Evolutionary conservation across 2,329 filamentous ascomycete genomes (phyloP), one percentile per base, ranked within the genome.

Genomic region (Coleophoma eucalyptorum): DNA sequence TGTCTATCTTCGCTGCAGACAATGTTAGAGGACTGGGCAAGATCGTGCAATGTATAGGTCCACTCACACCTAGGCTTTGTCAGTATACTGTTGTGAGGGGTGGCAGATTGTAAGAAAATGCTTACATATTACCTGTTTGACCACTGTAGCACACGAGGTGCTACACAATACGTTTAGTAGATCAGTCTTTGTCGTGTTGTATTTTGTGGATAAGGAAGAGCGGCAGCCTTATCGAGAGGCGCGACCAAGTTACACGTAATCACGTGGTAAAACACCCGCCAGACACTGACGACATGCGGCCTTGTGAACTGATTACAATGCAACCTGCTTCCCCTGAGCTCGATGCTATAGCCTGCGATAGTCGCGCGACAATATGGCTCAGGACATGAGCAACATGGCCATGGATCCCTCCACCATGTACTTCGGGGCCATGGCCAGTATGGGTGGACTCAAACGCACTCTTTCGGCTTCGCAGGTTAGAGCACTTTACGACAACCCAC

Each of bases 1-100:
- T 95, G 66, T 96, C 90, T 62, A 97, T 92, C 68, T 84, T 87
- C 58, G 92, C 89, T 89, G 80, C 79, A 62, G 44, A 16, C 48
- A 20, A 52, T 41, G 51, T 46, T 42, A 43, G 13, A 42, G 11
- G 26, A 26, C 26, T 26, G 26, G 6, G 26, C 26, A 8, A 26
- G 26, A 7, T 26, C 26, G 26, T 26, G 26, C 26, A 26, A 5
- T 26, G 10, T n/a, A 15, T 3, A 19, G 43, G 37, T 18, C 8
- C 31, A 44, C 42, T 44, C 31, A 44, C 42, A 44, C 42, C 42
- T 44, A 32, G 13, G 16, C 31, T 6, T n/a, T 31, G 11, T 44
- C 16, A 44, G 42, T 26, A 31, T n/a, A n/a, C 4, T 31, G 16
- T 32, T 1, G n/a, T 18, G 13, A 16, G 15, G 21, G 4, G 4